Evolutionary conservation across 768 basidiomycete genomes (phyloP).

Genomic region (Trametes sanguinea): DNA sequence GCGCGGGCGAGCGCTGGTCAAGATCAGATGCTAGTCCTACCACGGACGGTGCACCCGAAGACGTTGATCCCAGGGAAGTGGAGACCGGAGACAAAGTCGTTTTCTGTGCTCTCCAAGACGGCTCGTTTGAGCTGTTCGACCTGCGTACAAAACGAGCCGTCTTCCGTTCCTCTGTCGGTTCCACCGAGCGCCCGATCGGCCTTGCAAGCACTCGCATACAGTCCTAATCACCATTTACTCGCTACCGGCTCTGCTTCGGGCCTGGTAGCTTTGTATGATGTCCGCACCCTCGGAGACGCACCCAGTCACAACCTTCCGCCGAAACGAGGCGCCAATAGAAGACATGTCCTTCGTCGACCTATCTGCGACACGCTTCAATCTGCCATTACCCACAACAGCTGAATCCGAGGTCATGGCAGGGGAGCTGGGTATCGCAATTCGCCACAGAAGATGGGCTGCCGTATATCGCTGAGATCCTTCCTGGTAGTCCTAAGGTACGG

Average conservation of each 20-base stretch:
- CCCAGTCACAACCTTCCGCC: conserved; percentile 40
- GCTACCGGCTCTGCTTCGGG: conserved; percentile 62
- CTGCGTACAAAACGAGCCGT: conserved; percentile 40
- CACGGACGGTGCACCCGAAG: conserved; percentile 15
- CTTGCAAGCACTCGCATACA: conserved; percentile 50
- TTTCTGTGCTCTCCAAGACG: conserved; percentile 57
- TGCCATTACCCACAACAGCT: background rate
- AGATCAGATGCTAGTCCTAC: conserved; percentile 25
- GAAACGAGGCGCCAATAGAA: conserved; percentile 52
- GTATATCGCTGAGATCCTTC: conserved; percentile 47
- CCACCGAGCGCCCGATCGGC: conserved; percentile 34
- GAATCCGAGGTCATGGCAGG: background rate
- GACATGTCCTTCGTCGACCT: conserved; percentile 38
- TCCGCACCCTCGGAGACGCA: conserved; percentile 39
- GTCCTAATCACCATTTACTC: conserved; percentile 43
- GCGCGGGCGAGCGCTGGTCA: conserved; percentile 42
- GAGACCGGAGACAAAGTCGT: conserved; percentile 51
- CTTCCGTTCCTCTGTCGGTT: conserved; percentile 28
- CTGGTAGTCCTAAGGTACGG: conserved; percentile 41
- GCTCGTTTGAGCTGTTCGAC: conserved; percentile 58
- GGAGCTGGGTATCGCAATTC: conserved; percentile 48
- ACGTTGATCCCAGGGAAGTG: conserved; percentile 40
- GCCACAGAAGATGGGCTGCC: conserved; percentile 64
- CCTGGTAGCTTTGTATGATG: conserved; percentile 56
- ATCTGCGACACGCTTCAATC: background rate